Conservation (phyloP, 176 grass and related monocot species). For the Eleusine coracana region DNA sequence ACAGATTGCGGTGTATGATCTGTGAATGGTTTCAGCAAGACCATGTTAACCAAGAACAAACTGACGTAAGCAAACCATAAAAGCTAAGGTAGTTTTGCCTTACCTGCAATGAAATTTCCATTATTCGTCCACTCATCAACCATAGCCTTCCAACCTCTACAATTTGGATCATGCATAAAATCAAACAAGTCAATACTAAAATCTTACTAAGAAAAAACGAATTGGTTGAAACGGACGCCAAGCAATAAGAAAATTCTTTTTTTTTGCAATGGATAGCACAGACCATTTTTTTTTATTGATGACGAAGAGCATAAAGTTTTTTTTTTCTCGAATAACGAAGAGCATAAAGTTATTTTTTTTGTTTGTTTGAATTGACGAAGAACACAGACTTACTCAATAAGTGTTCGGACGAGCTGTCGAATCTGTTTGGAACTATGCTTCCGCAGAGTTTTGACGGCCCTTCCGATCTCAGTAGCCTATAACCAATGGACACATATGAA, state of each 20-base stretch:
- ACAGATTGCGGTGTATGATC: constrained; percentile 58
- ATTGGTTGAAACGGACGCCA: neutral
- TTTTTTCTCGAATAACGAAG: too few species aligned
- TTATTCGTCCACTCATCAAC: constrained; percentile 62
- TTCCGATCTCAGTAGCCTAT: constrained; percentile 73
- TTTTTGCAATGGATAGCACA: neutral
- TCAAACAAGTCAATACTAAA: constrained; percentile 16
- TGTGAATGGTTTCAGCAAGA: constrained; percentile 31
- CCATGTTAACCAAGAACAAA: neutral
- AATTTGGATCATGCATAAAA: constrained; percentile 24
- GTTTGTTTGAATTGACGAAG: neutral
- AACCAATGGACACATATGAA: constrained; percentile 31
- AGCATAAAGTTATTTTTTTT: neutral
- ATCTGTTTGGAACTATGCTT: constrained; percentile 62
- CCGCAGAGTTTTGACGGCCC: constrained; percentile 44
- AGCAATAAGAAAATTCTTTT: neutral
- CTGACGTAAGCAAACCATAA: neutral
- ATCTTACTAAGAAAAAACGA: neutral
- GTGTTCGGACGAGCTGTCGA: constrained; percentile 56
- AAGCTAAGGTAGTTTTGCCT: neutral
- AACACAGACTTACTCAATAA: constrained; percentile 51
- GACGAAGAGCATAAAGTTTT: constrained; percentile 24
- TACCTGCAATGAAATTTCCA: constrained; percentile 55
- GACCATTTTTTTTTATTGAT: neutral
- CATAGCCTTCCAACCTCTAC: constrained; percentile 64